Evolutionary conservation across 345 rosid species (phyloP).

Genomic region (Murraya koenigii): DNA sequence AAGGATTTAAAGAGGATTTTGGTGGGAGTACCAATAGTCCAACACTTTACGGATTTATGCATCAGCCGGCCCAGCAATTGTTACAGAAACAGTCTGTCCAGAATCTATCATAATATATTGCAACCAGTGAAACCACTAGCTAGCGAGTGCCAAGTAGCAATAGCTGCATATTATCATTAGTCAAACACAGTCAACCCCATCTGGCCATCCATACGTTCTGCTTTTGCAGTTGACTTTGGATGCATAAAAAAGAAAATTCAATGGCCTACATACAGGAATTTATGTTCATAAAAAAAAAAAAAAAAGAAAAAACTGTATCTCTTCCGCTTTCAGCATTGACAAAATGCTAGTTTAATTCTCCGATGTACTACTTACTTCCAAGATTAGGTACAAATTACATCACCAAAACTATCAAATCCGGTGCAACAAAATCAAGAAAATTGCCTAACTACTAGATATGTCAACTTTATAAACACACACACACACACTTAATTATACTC

Average conservation of each 20-base stretch:
- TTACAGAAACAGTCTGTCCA: no score
- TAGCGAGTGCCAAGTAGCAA: no score
- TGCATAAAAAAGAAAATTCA: constrained; percentile 2
- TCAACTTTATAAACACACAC: background rate
- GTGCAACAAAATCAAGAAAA: constrained; percentile 24
- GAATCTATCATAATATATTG: no score
- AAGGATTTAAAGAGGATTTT: no score
- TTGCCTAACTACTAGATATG: constrained; percentile 12
- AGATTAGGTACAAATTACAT: constrained; percentile 43
- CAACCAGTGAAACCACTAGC: no score
- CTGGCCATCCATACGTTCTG: background rate
- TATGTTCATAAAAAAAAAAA: background rate
- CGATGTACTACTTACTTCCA: constrained; percentile 16
- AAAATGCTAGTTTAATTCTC: background rate
- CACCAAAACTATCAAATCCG: constrained; percentile 17
- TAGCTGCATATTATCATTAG: background rate
- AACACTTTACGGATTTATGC: no score
- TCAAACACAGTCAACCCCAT: background rate
- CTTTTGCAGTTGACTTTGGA: constrained; percentile 8
- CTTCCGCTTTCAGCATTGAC: constrained; percentile 3
- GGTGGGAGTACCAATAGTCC: no score
- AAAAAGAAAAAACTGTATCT: background rate
- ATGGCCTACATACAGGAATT: background rate
- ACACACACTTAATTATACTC: background rate
- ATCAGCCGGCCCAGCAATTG: no score